These are phyloP conservation scores for Pyricularia pennisetigena DNA, from an alignment of 2,329 filamentous ascomycete genomes.

Conservation along the genomic window DNA sequence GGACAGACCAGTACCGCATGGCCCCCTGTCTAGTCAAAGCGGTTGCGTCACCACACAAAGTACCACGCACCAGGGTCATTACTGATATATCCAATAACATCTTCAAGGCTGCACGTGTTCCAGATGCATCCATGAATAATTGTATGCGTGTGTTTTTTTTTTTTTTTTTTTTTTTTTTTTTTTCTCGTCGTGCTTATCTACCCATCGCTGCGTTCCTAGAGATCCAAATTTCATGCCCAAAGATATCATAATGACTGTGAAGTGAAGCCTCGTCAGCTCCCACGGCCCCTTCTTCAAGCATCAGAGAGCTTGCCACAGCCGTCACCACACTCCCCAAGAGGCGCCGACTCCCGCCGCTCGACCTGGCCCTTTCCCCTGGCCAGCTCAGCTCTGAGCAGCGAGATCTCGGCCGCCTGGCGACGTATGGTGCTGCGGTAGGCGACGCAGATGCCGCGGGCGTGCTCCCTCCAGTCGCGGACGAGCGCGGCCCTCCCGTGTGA, in stretches of 20 bases:
- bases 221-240: too few relatives aligned
- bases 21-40: too few relatives aligned
- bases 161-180: too few relatives aligned
- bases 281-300: background rate
- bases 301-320: too few relatives aligned
- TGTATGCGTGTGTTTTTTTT: too few relatives aligned
- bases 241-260: too few relatives aligned
- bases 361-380: too few relatives aligned
- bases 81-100: background rate
- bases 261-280: too few relatives aligned
- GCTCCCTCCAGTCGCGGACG: background rate
- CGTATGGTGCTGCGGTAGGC: background rate
- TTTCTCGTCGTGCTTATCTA: too few relatives aligned
- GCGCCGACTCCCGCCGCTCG: background rate
- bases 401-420: background rate
- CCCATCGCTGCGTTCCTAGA: too few relatives aligned
- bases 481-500: background rate
- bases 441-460: background rate
- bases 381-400: background rate
- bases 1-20: too few relatives aligned
- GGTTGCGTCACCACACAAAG: background rate
- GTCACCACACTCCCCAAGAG: background rate
- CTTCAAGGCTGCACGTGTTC: background rate
- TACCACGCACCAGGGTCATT: background rate
- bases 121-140: too few relatives aligned